Evolutionary conservation across 495 filamentous ascomycete genomes (phyloP).

Genomic region (Extremus antarcticus): DNA sequence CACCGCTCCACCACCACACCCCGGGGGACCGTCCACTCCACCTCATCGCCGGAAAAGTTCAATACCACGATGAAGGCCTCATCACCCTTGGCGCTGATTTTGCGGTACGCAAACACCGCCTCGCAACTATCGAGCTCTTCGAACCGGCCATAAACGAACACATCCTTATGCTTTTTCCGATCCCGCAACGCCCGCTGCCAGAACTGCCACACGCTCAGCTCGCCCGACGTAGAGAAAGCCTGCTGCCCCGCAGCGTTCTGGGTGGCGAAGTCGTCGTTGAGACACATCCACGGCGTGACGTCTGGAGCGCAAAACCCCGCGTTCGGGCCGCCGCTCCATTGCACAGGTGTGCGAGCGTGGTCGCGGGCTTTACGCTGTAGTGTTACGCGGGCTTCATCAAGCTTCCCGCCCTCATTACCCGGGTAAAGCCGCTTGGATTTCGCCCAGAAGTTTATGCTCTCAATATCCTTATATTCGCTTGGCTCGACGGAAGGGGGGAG

Average conservation of each 20-base stretch:
- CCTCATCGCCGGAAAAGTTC: slow-evolving; percentile 33
- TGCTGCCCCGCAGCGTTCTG: slow-evolving; percentile 28
- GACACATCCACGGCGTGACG: slow-evolving; percentile 32
- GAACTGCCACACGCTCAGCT: slow-evolving; percentile 34
- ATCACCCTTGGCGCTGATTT: slow-evolving; percentile 19
- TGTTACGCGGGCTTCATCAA: slow-evolving; percentile 17
- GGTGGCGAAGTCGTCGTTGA: slow-evolving; percentile 29
- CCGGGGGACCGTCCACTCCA: slow-evolving; percentile 31
- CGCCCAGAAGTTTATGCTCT: slow-evolving; percentile 41
- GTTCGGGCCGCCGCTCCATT: slow-evolving; percentile 25
- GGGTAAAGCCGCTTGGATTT: slow-evolving; percentile 27
- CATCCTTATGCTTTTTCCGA: slow-evolving; percentile 33
- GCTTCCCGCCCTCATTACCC: slow-evolving; percentile 15
- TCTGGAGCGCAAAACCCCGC: slow-evolving; percentile 27
- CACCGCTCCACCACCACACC: slow-evolving; percentile 29
- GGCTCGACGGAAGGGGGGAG: slow-evolving; percentile 34
- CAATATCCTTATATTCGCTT: slow-evolving; percentile 44
- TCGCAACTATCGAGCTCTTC: slow-evolving; percentile 26
- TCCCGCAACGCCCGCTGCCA: slow-evolving; percentile 34
- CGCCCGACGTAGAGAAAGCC: slow-evolving; percentile 9
- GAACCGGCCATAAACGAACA: slow-evolving; percentile 38
- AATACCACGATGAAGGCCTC: slow-evolving; percentile 32
- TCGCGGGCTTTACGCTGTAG: slow-evolving; percentile 30
- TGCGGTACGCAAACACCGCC: slow-evolving; percentile 33
- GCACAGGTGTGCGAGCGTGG: slow-evolving; percentile 32